phyloP scores from a whole-genome alignment of 2,329 filamentous ascomycete genomes.

The Alternaria sp. region DNA sequence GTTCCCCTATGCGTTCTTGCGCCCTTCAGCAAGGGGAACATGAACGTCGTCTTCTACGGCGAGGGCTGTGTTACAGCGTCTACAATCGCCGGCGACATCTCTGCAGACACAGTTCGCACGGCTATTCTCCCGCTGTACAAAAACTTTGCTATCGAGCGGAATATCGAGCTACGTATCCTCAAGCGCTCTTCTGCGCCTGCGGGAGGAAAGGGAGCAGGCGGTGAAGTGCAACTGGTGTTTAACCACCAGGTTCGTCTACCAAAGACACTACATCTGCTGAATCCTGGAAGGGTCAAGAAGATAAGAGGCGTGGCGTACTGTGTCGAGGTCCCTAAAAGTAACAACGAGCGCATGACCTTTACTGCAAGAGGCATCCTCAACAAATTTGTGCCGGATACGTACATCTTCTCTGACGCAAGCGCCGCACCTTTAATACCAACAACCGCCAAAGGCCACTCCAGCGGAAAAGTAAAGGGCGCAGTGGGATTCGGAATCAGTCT shows the following conservation, averaged over 20 bases:
- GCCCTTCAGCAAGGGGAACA: conserved; percentile 88
- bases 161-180: conserved; percentile 84
- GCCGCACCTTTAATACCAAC: conserved; percentile 69
- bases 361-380: conserved; percentile 88
- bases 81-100: conserved; percentile 84
- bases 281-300: conserved; percentile 83
- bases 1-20: conserved; percentile 88
- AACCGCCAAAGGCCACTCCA: conserved; percentile 71
- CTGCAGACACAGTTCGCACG: conserved; percentile 91
- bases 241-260: conserved; percentile 92
- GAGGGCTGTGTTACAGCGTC: conserved; percentile 91
- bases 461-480: conserved; percentile 68
- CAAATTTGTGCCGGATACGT: conserved; percentile 81
- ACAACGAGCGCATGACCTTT: conserved; percentile 96
- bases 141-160: conserved; percentile 86
- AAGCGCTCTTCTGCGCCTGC: conserved; percentile 74
- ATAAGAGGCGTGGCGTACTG: conserved; percentile 94
- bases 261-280: conserved; percentile 89
- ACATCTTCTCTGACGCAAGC: conserved; percentile 78
- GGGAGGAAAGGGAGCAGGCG: conserved; percentile 80
- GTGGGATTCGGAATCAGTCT: conserved; percentile 91
- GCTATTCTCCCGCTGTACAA: conserved; percentile 90
- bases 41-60: conserved; percentile 90
- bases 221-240: conserved; percentile 92
- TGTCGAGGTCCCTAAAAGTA: conserved; percentile 88